Conservation (phyloP, 176 grass and related monocot species). For the Carex parvula region DNA sequence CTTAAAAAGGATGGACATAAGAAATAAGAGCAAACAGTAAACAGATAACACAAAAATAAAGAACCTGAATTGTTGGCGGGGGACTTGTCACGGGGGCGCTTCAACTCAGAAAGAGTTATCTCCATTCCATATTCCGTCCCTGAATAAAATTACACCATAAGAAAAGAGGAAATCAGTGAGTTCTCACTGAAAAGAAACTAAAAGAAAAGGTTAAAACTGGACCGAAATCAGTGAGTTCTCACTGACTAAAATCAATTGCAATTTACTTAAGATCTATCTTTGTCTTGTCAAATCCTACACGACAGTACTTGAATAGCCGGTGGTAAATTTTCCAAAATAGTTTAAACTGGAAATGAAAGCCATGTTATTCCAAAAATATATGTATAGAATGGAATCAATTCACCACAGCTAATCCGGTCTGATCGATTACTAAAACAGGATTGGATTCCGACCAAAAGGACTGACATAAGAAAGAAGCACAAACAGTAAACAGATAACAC, state of each 20-base stretch:
- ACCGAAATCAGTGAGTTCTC: too few species aligned
- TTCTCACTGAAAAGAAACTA: neutral
- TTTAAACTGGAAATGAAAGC: neutral
- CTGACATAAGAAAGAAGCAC: neutral
- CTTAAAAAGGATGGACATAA: neutral
- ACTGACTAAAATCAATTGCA: too few species aligned
- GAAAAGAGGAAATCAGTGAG: neutral
- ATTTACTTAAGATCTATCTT: slow-evolving; percentile 16
- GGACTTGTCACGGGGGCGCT: slow-evolving; percentile 17
- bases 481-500: neutral
- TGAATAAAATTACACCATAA: neutral
- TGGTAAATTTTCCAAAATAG: neutral
- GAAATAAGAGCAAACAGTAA: neutral
- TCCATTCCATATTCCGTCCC: neutral
- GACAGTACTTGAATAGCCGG: slow-evolving; percentile 14
- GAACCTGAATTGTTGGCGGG: neutral
- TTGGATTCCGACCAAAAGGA: neutral
- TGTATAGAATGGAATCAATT: neutral
- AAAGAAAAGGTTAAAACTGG: neutral
- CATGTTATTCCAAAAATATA: neutral
- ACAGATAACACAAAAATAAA: neutral
- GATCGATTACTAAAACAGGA: neutral
- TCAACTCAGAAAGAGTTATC: slow-evolving; percentile 31
- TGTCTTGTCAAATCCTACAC: slow-evolving; percentile 47
- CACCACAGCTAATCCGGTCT: neutral